These are phyloP conservation scores for Barnettozyma californica DNA, from an alignment of 805 yeast species.

Conservation along the genomic window DNA sequence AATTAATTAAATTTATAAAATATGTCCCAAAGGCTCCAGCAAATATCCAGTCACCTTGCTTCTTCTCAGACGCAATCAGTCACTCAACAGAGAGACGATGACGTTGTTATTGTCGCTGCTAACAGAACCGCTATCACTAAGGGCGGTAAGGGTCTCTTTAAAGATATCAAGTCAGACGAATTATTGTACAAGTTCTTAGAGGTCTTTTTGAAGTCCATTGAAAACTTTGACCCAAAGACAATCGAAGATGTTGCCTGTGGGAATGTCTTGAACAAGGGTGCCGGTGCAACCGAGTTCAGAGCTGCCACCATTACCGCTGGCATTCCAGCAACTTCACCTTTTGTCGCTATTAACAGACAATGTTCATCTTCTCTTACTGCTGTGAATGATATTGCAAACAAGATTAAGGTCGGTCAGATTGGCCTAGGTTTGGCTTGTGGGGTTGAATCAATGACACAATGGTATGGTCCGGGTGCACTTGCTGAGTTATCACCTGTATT, in stretches of 20 bases:
- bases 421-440: constrained; percentile 89
- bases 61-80: constrained; percentile 8
- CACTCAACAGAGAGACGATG: constrained; percentile 39
- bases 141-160: constrained; percentile 83
- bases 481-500: constrained; percentile 53
- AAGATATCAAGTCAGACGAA: constrained; percentile 79
- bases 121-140: constrained; percentile 86
- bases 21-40: constrained; percentile 29
- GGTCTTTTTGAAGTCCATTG: constrained; percentile 50
- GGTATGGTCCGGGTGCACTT: constrained; percentile 76
- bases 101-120: constrained; percentile 86
- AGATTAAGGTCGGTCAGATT: constrained; percentile 82
- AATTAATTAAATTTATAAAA: not conserved
- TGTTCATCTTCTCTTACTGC: constrained; percentile 95
- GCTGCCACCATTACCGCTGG: constrained; percentile 92
- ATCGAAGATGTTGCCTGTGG: constrained; percentile 89
- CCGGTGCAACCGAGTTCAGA: constrained; percentile 93
- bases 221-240: constrained; percentile 42
- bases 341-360: constrained; percentile 84
- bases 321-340: constrained; percentile 73
- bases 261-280: constrained; percentile 86
- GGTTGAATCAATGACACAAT: constrained; percentile 89
- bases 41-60: constrained; percentile 29
- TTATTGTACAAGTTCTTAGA: constrained; percentile 59
- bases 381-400: constrained; percentile 82